phyloP scores from a whole-genome alignment of 2,329 filamentous ascomycete species.

The Colletotrichum sp. region DNA sequence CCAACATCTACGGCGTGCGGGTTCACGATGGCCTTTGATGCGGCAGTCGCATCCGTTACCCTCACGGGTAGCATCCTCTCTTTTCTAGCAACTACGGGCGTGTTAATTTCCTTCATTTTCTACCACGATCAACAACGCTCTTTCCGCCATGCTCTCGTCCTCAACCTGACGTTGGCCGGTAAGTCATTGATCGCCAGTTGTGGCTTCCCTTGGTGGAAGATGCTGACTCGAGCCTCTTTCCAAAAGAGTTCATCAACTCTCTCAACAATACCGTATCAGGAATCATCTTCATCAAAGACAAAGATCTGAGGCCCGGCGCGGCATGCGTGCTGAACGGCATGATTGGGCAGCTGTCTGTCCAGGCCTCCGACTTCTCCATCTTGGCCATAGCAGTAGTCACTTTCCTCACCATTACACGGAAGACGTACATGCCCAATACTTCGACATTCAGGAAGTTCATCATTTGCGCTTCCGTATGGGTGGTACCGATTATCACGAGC shows the following conservation, averaged over 20 bases:
- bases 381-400: slow-evolving; percentile 49
- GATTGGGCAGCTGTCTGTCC: slow-evolving; percentile 49
- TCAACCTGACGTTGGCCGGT: slow-evolving; percentile 28
- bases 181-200: not conserved
- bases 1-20: slow-evolving; percentile 15
- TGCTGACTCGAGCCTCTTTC: not conserved
- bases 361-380: slow-evolving; percentile 47
- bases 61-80: slow-evolving; percentile 19
- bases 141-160: slow-evolving; percentile 27
- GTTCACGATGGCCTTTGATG: slow-evolving; percentile 21
- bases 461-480: slow-evolving; percentile 43
- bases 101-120: slow-evolving; percentile 14
- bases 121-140: slow-evolving; percentile 25
- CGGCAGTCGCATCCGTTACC: slow-evolving; percentile 13
- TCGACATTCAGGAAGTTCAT: slow-evolving; percentile 31
- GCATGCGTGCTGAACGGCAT: slow-evolving; percentile 48
- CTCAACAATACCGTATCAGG: slow-evolving; percentile 48
- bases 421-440: slow-evolving; percentile 35
- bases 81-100: slow-evolving; percentile 8
- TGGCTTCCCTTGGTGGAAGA: not conserved
- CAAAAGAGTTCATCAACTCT: slow-evolving; percentile 44
- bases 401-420: slow-evolving; percentile 41
- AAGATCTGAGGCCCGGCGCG: slow-evolving; percentile 29
- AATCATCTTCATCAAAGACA: slow-evolving; percentile 32
- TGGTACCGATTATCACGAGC: slow-evolving; percentile 43